phyloP scores from a whole-genome alignment of 192 early-diverging fungal genomes.

The Linnemannia schmuckeri region DNA sequence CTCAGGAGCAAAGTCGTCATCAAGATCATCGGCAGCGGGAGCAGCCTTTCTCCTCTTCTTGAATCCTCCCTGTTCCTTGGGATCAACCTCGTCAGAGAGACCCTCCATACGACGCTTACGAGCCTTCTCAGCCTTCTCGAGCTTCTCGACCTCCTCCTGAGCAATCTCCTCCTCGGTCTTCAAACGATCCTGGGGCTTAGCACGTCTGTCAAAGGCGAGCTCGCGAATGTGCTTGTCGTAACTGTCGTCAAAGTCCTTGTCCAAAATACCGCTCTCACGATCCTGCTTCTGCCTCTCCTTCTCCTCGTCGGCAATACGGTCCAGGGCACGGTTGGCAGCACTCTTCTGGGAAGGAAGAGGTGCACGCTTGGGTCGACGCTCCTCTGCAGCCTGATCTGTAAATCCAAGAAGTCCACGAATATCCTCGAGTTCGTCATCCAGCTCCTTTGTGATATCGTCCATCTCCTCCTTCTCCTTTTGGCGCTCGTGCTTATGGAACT shows the following conservation, averaged over 20 bases:
- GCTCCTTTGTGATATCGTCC: constrained; percentile 80
- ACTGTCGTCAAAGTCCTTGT: constrained; percentile 67
- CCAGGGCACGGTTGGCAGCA: constrained; percentile 46
- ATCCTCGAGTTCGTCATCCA: constrained; percentile 91
- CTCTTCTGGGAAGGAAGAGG: constrained; percentile 60
- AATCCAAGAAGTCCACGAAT: constrained; percentile 78
- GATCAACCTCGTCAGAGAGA: constrained; percentile 71
- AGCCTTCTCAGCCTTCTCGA: constrained; percentile 89
- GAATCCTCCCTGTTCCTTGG: constrained; percentile 62
- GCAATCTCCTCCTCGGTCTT: constrained; percentile 97
- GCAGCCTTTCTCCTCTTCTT: constrained; percentile 65
- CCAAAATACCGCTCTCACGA: constrained; percentile 42
- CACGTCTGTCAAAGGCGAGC: constrained; percentile 87
- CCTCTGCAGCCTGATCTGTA: constrained; percentile 42
- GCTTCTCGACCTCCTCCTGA: constrained; percentile 82
- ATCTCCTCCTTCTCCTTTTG: constrained; percentile 91
- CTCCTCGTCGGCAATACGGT: constrained; percentile 52
- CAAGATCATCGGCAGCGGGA: constrained; percentile 77
- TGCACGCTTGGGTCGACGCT: constrained; percentile 58
- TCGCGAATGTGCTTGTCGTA: constrained; percentile 91
- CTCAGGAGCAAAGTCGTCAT: constrained; percentile 73
- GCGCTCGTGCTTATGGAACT: constrained; percentile 93
- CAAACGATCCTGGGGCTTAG: constrained; percentile 87
- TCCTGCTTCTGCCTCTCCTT: constrained; percentile 48
- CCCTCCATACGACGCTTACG: constrained; percentile 90